Percentiles rank a stretch among this genome's conserved stretches.
Evolutionary conservation across 345 rosid species (phyloP).

Genomic region (Linum trigynum): DNA sequence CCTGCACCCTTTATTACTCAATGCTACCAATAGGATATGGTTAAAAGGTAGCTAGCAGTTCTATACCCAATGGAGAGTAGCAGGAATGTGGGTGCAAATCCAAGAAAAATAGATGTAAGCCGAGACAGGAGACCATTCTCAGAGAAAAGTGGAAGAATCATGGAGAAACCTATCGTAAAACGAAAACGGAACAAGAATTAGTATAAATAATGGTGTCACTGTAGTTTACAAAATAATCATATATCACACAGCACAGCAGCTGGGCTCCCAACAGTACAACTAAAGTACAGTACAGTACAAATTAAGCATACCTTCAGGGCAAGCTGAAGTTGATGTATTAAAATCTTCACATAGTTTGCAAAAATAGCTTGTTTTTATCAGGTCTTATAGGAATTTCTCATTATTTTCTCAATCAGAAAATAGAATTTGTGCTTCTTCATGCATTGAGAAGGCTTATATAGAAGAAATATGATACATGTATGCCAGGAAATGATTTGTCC

Average conservation of each 20-base stretch:
- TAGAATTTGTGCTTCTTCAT: no score
- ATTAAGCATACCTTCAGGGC: background rate
- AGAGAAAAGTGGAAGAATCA: constrained; percentile 78
- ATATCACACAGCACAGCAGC: background rate
- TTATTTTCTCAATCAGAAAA: background rate
- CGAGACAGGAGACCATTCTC: constrained; percentile 61
- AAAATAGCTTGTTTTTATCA: background rate
- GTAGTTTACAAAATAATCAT: background rate
- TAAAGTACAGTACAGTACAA: background rate
- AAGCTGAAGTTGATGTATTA: background rate
- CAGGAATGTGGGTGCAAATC: constrained; percentile 84
- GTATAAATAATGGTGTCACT: background rate
- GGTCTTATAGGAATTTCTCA: background rate
- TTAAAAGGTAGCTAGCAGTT: constrained; percentile 2
- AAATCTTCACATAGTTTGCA: background rate
- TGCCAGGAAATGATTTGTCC: no score
- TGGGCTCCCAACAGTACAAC: background rate
- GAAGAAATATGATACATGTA: no score
- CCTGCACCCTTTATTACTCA: constrained; percentile 4
- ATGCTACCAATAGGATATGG: background rate
- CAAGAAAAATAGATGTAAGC: constrained; percentile 74
- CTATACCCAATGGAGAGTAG: constrained; percentile 84
- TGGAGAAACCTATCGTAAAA: constrained; percentile 50
- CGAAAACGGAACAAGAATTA: constrained; percentile 5
- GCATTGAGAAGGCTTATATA: no score